phyloP scores from a whole-genome alignment of 2,329 filamentous ascomycete species.

The Fusarium temperatum region DNA sequence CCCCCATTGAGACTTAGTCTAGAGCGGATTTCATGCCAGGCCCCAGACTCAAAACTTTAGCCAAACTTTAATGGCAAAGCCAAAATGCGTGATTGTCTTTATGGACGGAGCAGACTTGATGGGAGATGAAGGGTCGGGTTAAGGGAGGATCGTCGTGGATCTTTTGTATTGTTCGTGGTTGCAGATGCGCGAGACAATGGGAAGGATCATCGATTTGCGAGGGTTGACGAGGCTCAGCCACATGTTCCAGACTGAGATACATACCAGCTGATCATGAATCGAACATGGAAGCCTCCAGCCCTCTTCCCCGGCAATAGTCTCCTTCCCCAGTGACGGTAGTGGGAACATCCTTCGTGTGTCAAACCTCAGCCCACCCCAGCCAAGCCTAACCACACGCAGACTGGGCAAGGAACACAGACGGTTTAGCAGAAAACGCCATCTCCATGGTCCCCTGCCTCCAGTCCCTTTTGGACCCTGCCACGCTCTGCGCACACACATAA shows the following conservation, averaged over 20 bases:
- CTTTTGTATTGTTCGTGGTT: not conserved
- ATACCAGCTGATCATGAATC: not conserved
- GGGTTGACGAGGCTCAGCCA: not conserved
- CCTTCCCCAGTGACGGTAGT: not conserved
- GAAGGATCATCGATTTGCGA: not conserved
- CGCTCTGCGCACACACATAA: not conserved
- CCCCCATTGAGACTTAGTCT: not conserved
- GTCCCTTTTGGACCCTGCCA: not conserved
- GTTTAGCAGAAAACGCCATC: not conserved
- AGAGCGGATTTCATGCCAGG: not conserved
- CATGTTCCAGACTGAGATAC: not conserved
- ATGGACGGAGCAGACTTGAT: not conserved
- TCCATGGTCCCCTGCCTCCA: not conserved
- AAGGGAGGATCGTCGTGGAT: not conserved
- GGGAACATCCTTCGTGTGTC: not conserved
- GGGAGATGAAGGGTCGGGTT: not conserved
- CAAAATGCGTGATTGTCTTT: not conserved
- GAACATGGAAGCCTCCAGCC: not conserved
- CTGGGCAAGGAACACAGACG: not conserved
- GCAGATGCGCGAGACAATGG: not conserved
- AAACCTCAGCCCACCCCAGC: not conserved
- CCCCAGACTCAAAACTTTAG: not conserved
- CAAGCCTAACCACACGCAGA: not conserved
- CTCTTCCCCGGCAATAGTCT: not conserved
- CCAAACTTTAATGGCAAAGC: slow-evolving; percentile 3